Conservation (phyloP, 768 basidiomycete genomes). For the Leccinellum luteum region DNA sequence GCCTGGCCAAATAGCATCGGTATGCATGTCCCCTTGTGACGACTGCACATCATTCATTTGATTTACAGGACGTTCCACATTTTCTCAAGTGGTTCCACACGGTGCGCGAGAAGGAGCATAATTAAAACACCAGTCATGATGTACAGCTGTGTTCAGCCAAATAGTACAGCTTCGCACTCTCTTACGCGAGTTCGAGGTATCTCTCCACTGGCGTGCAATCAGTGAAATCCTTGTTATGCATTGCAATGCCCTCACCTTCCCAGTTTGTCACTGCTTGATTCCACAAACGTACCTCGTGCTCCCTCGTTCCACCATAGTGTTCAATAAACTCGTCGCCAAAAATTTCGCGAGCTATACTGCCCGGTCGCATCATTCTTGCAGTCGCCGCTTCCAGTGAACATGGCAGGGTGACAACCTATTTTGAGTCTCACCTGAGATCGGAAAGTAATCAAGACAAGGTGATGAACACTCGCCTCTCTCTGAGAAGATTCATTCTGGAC, state of each 20-base stretch:
- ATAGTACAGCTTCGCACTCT: not conserved
- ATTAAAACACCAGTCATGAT: not conserved
- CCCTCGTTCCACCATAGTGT: conserved; percentile 92
- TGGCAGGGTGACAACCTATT: conserved; percentile 72
- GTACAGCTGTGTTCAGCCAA: not conserved
- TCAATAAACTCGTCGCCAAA: conserved; percentile 92
- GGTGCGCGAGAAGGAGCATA: conserved; percentile 19
- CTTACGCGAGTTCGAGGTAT: conserved; percentile 77
- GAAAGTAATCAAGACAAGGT: not conserved
- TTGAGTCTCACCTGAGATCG: not conserved
- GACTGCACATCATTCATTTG: conserved; percentile 2
- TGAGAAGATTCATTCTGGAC: conserved; percentile 40
- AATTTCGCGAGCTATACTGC: conserved; percentile 82
- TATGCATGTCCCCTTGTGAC: conserved; percentile 22
- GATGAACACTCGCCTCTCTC: conserved; percentile 52
- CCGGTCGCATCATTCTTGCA: conserved; percentile 68
- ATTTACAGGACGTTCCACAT: conserved; percentile 63
- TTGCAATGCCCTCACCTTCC: conserved; percentile 65
- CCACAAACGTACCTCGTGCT: conserved; percentile 86
- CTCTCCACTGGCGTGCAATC: conserved; percentile 60
- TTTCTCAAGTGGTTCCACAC: conserved; percentile 66
- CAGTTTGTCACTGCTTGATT: conserved; percentile 89
- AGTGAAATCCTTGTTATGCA: conserved; percentile 3
- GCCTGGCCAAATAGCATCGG: conserved; percentile 61
- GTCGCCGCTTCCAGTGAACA: conserved; percentile 79